Evolutionary conservation across 345 rosid species (phyloP).

Genomic region (Eucalyptus microcorys): DNA sequence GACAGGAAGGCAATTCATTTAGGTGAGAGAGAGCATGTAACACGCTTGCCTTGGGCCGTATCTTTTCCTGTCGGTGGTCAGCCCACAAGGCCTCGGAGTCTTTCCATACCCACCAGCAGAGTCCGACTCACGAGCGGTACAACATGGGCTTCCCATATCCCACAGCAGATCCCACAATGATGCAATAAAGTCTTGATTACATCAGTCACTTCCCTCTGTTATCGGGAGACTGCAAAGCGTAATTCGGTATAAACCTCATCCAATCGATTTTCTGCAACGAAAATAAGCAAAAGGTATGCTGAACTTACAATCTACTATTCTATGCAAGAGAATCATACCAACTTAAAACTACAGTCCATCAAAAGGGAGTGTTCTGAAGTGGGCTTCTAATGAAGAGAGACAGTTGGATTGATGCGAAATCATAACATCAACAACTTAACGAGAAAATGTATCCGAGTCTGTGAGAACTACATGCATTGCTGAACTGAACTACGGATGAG

Average conservation of each 20-base stretch:
- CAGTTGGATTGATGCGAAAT: background rate
- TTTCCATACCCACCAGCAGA: slow-evolving; percentile 23
- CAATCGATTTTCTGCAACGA: slow-evolving; percentile 36
- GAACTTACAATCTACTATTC: background rate
- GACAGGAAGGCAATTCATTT: background rate
- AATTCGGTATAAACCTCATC: slow-evolving; percentile 64
- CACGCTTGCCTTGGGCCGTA: slow-evolving; percentile 54
- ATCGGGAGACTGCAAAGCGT: slow-evolving; percentile 23
- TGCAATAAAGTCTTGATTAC: slow-evolving; percentile 26
- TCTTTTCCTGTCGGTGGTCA: slow-evolving; percentile 55
- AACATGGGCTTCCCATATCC: slow-evolving; percentile 38
- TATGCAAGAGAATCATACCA: background rate
- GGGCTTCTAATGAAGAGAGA: background rate
- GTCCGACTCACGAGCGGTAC: slow-evolving; percentile 1
- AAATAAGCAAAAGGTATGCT: background rate
- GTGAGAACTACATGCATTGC: background rate
- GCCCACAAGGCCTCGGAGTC: slow-evolving; percentile 19
- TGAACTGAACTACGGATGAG: background rate
- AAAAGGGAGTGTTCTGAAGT: background rate
- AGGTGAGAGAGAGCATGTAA: background rate
- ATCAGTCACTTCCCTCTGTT: slow-evolving; percentile 7
- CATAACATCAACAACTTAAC: background rate
- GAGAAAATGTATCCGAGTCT: background rate
- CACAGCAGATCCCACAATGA: slow-evolving; percentile 49
- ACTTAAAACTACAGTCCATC: background rate